Evolutionary conservation across 2,329 filamentous ascomycete genomes (phyloP).

Genomic region (Parafenestella ontariensis): DNA sequence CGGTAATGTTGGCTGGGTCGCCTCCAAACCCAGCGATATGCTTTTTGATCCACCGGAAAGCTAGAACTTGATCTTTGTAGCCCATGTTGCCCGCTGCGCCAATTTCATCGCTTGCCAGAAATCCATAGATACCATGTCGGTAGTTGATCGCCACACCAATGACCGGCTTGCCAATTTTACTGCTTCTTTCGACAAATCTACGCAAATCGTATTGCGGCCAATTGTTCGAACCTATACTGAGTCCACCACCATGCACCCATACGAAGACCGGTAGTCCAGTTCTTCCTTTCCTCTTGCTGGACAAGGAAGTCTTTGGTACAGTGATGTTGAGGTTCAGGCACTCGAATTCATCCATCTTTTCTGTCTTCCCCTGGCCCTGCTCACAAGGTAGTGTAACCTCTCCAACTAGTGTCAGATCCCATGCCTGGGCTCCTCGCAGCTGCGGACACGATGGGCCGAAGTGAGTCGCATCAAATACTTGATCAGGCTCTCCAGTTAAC

Average conservation of each 20-base stretch:
- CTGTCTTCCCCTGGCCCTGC: constrained; percentile 23
- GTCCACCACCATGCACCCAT: constrained; percentile 63
- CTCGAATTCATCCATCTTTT: constrained; percentile 43
- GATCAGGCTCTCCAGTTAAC: constrained; percentile 10
- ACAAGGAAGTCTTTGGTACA: constrained; percentile 28
- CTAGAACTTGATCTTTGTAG: constrained; percentile 45
- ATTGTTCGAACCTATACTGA: constrained; percentile 57
- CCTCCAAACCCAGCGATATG: constrained; percentile 52
- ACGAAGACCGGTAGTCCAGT: constrained; percentile 57
- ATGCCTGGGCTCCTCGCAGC: constrained; percentile 36
- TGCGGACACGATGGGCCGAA: constrained; percentile 50
- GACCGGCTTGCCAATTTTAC: constrained; percentile 53
- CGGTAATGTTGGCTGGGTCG: constrained; percentile 46
- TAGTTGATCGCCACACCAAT: constrained; percentile 52
- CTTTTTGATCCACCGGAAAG: constrained; percentile 48
- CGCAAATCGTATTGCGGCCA: constrained; percentile 61
- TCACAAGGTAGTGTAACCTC: constrained; percentile 16
- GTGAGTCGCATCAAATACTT: constrained; percentile 40
- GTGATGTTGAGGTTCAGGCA: constrained; percentile 46
- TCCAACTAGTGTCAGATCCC: constrained; percentile 36
- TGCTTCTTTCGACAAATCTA: constrained; percentile 54
- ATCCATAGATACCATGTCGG: constrained; percentile 39
- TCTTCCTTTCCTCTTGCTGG: neutral
- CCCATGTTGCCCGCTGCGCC: constrained; percentile 45
- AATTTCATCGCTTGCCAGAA: constrained; percentile 56